These are phyloP conservation scores for Beauveria varroae DNA, from an alignment of 2,329 filamentous ascomycete species.

Conservation along the genomic window DNA sequence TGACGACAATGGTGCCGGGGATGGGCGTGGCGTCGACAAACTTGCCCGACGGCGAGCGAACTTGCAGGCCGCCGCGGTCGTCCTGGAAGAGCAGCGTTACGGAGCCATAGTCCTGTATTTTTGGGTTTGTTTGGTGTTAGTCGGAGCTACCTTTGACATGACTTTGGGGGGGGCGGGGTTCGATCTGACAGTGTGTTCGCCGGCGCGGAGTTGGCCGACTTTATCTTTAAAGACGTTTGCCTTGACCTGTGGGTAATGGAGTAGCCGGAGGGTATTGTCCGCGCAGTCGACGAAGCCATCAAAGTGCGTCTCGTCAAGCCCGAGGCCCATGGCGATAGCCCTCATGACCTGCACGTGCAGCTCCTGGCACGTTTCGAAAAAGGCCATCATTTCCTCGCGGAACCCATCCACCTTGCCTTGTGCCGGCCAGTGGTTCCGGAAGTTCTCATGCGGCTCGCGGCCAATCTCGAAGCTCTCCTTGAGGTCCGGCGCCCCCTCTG, in stretches of 20 bases:
- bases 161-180: too few species aligned
- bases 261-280: conserved; percentile 63
- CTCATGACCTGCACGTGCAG: conserved; percentile 76
- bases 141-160: neutral
- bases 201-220: conserved; percentile 65
- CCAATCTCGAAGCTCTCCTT: conserved; percentile 62
- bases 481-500: conserved; percentile 36
- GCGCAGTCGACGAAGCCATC: conserved; percentile 63
- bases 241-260: conserved; percentile 68
- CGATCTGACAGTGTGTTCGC: conserved; percentile 55
- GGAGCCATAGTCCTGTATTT: conserved; percentile 46
- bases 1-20: conserved; percentile 73
- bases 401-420: conserved; percentile 48
- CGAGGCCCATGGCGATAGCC: conserved; percentile 77
- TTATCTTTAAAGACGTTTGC: conserved; percentile 59
- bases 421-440: conserved; percentile 71
- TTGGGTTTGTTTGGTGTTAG: neutral
- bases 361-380: conserved; percentile 66
- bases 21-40: conserved; percentile 84
- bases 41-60: conserved; percentile 61
- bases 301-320: conserved; percentile 64
- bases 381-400: conserved; percentile 63
- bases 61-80: conserved; percentile 46
- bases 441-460: conserved; percentile 47
- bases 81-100: conserved; percentile 59